A percentile compares a stretch with the other conserved stretches of the same genome.
Conservation (phyloP, 331 rosid genomes). For the Spiraea crenata region DNA sequence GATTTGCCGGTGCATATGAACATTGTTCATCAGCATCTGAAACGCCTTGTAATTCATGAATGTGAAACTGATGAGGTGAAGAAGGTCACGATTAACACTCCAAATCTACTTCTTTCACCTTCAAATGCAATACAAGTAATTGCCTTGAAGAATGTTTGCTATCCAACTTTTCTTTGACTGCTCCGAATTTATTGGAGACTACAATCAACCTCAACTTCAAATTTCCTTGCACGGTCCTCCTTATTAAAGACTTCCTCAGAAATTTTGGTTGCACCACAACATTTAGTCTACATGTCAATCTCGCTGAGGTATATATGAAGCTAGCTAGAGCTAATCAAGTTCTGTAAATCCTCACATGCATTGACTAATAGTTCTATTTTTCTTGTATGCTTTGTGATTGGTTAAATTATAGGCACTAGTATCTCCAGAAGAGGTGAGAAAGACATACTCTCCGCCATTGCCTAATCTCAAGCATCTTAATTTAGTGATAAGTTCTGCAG, state of each 20-base stretch:
- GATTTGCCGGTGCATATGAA: too few species aligned
- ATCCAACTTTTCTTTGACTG: neutral
- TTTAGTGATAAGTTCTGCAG: neutral
- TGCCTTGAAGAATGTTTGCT: too few species aligned
- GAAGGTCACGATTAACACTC: neutral
- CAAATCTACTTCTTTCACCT: slow-evolving; percentile 1
- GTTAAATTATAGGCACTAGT: neutral
- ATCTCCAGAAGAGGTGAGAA: neutral
- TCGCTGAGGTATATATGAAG: neutral
- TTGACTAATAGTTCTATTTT: neutral
- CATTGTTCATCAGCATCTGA: neutral
- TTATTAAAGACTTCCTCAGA: too few species aligned
- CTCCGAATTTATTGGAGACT: neutral
- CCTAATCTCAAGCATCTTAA: slow-evolving; percentile 7
- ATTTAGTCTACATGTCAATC: neutral
- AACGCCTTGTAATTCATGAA: neutral
- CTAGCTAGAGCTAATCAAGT: too few species aligned
- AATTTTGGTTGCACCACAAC: neutral
- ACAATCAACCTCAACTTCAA: too few species aligned
- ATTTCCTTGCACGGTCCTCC: neutral
- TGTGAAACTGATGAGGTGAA: too few species aligned
- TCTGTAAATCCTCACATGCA: neutral
- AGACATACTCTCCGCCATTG: neutral
- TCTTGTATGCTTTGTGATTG: too few species aligned
- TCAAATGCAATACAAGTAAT: neutral